Base-by-base conservation (phyloP, 2,329 filamentous ascomycete genomes). In the Colletotrichum caudatum region DNA sequence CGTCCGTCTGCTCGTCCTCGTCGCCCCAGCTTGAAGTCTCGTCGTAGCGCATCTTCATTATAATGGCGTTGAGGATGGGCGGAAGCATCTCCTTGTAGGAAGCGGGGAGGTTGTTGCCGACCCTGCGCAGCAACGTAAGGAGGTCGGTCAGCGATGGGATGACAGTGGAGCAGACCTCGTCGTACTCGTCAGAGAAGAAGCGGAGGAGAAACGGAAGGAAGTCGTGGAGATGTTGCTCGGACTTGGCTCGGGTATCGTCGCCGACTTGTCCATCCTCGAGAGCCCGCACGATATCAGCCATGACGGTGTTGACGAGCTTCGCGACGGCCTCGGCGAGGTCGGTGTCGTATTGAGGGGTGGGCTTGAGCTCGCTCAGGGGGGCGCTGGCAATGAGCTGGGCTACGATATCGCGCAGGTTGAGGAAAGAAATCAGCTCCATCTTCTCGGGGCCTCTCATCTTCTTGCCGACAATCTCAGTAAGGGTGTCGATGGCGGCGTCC, bases 121-220 rank as follows among this genome's bases (percentile, higher is more conserved):
- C 86, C 81, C 95, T 97, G 69, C 96, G 92, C 74, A 98, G 88
- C 80, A 97, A 95, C 37, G 94, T 94, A 72, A 99, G 88, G 60
- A 98, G 89, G 77, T 99, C 97, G 60, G 94, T 97, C 66, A 98
- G 89, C 48, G 94, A 95, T 29, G 95, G 93, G 73, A 99, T 97
- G 70, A 98, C 94, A 16, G 94, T 96, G 46, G 95, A 97, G 85
- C 96, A 98, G 76, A 99, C 92, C 83, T 99, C 96, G 81, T 99
- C 96, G 80, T 97, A 99, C 79, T 99, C 95, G 81, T 99, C 96
- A 33, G 94, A 93, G 83, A 99, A 98, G 85, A 98, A 98, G 50
- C 95, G 93, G 62, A 99, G 86, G 16, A 98, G 87, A 76, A 95
- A 92, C 0, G 95, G 94, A 37, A 97, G 85, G 80, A 98, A 98